Evolutionary conservation across 2,329 filamentous ascomycete genomes (phyloP).

Genomic region (Colletotrichum sidae): DNA sequence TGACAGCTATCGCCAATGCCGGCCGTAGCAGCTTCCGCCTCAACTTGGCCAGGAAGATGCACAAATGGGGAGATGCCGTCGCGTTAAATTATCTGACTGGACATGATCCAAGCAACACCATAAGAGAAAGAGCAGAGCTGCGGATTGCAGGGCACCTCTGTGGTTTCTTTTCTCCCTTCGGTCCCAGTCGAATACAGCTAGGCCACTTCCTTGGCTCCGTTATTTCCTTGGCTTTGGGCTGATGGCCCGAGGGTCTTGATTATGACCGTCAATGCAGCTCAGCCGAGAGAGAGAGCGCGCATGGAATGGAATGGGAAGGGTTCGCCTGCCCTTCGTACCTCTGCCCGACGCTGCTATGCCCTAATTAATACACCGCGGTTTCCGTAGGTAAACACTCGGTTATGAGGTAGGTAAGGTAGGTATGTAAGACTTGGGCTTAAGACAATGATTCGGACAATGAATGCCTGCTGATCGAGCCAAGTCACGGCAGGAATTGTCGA

Average conservation of each 20-base stretch:
- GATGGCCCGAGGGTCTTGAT: conserved; percentile 19
- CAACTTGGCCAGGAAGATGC: conserved; percentile 24
- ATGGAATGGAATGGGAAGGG: conserved; percentile 17
- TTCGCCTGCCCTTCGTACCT: conserved; percentile 19
- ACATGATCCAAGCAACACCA: conserved; percentile 33
- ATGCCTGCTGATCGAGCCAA: conserved; percentile 5
- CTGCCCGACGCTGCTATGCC: too few relatives aligned
- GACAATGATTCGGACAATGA: conserved; percentile 11
- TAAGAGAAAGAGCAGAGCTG: background rate
- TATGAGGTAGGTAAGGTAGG: too few relatives aligned
- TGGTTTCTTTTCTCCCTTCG: conserved; percentile 34
- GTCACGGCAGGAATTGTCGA: conserved; percentile 10
- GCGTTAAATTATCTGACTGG: conserved; percentile 24
- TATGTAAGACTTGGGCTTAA: too few relatives aligned
- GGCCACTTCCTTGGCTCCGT: conserved; percentile 27
- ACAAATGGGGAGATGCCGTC: conserved; percentile 21
- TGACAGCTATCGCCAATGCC: too few relatives aligned
- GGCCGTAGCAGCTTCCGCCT: conserved; percentile 18
- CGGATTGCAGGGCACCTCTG: conserved; percentile 3
- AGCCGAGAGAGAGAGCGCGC: background rate
- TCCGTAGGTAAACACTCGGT: too few relatives aligned
- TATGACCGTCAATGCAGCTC: conserved; percentile 15
- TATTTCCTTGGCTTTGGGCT: conserved; percentile 4
- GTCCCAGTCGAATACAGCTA: conserved; percentile 12
- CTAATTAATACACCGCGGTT: too few relatives aligned